Base-by-base conservation (phyloP, 2,329 filamentous ascomycete genomes). In the Emydomyces testavorans region DNA sequence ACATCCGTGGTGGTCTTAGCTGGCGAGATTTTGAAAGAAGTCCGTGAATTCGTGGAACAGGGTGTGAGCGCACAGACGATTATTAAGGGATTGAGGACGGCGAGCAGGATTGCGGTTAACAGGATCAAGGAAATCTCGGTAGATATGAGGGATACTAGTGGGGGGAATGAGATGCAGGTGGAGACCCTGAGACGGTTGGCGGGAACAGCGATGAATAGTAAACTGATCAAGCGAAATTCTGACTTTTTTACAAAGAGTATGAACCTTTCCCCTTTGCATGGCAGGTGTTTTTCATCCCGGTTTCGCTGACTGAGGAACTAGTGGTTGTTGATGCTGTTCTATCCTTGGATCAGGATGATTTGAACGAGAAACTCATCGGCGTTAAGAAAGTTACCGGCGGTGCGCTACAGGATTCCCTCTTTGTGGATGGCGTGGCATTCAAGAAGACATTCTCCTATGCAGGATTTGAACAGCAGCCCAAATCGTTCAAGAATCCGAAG, bases 391-490 rank as follows among this genome's bases (percentile, higher is more conserved):
- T 98, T 54, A 90, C 88, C 32, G 92, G 92, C 62, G 92, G 92
- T 66, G 94, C 87, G 31, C 79, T 98, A 26, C 92, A 94, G 61
- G 92, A 96, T 54, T 95, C 90, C 2, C 78, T 94, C 34, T 96
- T 96, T 69, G 84, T 98, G 63, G 92, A 96, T 66, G 92, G 92
- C 63, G 92, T 98, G 53, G 90, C 92, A 29, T 98, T 98, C 77
- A 96, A 96, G 76, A 98, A 98, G 79, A 98, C 92, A 4, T 98
- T 98, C 69, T 89, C 90, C 44, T 98, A 98, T 65, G 92, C 92
- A 58, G 92, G 92, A 63, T 98, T 98, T 71, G 92, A 98, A 72
- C 92, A 98, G 72, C 92, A 98, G 72, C 92, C 92, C 56, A 98
- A 98, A 71, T 82, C 79, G 6, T 96, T 98, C 75, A 80, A 77